Evolutionary conservation across 148 eudicot genomes (phyloP).

Genomic region (Fagopyrum homotropicum): DNA sequence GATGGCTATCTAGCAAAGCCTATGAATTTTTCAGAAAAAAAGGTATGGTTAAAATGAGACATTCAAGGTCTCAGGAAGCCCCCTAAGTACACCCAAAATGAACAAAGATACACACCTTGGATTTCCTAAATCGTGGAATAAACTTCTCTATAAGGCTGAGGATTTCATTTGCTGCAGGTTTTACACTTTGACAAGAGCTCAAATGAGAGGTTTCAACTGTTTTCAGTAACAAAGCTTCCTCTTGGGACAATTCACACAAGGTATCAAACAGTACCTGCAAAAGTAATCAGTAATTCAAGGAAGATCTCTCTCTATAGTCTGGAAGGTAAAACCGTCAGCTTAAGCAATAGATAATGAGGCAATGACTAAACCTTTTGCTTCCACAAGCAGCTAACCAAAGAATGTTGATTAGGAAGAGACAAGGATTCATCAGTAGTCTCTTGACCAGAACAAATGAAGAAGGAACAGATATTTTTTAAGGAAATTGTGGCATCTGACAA

Average conservation of each 20-base stretch:
- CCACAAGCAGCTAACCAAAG: constrained; percentile 67
- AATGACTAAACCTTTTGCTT: constrained; percentile 67
- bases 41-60: neutral
- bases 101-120: constrained; percentile 51
- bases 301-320: neutral
- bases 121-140: constrained; percentile 42
- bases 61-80: neutral
- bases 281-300: neutral
- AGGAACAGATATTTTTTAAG: constrained; percentile 32
- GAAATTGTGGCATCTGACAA: constrained; percentile 34
- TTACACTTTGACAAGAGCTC: constrained; percentile 45
- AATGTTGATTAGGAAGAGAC: constrained; percentile 35
- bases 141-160: constrained; percentile 43
- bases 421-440: constrained; percentile 16
- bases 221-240: constrained; percentile 60
- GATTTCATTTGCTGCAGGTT: constrained; percentile 36
- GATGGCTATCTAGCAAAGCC: constrained; percentile 57
- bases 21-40: constrained; percentile 18
- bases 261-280: constrained; percentile 83
- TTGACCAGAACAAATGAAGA: constrained; percentile 17
- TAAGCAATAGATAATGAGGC: neutral
- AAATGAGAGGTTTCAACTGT: constrained; percentile 51
- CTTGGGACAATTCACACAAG: constrained; percentile 48
- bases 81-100: neutral
- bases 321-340: neutral